A percentile compares a stretch with the other conserved stretches of the same genome.
These are phyloP conservation scores for Hippophae rhamnoides DNA, from an alignment of 306 rosid genomes.

Conservation along the genomic window DNA sequence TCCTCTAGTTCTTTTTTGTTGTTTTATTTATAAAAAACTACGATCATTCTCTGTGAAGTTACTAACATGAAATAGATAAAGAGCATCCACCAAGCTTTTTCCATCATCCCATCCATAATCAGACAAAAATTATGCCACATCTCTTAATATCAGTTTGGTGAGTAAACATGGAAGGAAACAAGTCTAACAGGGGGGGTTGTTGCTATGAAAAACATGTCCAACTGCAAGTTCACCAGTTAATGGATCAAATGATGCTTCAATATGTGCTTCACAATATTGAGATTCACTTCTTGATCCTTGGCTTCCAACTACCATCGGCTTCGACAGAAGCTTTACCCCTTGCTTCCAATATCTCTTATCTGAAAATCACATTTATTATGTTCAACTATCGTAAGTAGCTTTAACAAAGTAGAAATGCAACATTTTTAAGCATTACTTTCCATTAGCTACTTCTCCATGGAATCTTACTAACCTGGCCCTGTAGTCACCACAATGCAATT, in stretches of 20 bases:
- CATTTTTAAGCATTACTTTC: background rate
- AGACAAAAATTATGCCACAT: too few relatives aligned
- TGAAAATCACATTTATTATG: conserved; percentile 23
- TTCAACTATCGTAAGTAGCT: background rate
- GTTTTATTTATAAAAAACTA: too few relatives aligned
- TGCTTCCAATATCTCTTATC: conserved; percentile 90
- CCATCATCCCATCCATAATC: too few relatives aligned
- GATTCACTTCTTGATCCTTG: conserved; percentile 13
- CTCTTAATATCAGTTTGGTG: too few relatives aligned
- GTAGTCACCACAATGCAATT: conserved; percentile 51
- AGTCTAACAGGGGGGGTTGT: too few relatives aligned
- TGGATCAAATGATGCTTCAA: conserved; percentile 65
- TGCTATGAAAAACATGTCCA: conserved; percentile 28
- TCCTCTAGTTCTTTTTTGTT: too few relatives aligned
- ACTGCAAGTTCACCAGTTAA: conserved; percentile 45
- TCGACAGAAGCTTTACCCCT: conserved; percentile 76
- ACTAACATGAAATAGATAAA: too few relatives aligned
- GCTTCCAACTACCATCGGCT: conserved; percentile 48
- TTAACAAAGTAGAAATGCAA: background rate
- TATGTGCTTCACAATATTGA: conserved; percentile 31
- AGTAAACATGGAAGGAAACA: too few relatives aligned
- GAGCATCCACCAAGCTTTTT: too few relatives aligned
- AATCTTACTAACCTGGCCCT: conserved; percentile 62
- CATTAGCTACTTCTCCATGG: conserved; percentile 4
- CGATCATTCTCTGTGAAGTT: too few relatives aligned